Conservation (phyloP, 1,139 yeast genomes). For the Yamadazyma spencermartinsiae region DNA sequence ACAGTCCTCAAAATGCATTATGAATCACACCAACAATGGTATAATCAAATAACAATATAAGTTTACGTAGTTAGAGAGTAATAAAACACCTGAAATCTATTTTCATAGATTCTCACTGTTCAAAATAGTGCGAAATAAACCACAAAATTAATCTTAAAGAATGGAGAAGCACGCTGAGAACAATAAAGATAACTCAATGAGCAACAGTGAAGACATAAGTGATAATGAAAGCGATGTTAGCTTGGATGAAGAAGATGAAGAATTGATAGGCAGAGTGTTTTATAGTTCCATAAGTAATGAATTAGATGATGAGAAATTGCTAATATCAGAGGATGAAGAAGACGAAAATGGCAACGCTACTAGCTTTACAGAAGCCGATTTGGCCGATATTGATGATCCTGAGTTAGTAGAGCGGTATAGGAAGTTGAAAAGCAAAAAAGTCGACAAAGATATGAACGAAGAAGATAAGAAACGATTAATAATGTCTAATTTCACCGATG, state of each 20-base stretch:
- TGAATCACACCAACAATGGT: too few species aligned
- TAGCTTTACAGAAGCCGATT: slow-evolving; percentile 12
- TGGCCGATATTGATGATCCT: slow-evolving; percentile 39
- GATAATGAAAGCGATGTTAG: slow-evolving; percentile 38
- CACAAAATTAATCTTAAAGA: too few species aligned
- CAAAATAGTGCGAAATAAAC: too few species aligned
- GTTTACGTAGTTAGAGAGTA: too few species aligned
- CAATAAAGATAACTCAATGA: too few species aligned
- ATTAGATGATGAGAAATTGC: slow-evolving; percentile 13
- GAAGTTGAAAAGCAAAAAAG: slow-evolving; percentile 23
- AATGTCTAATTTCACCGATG: slow-evolving; percentile 72
- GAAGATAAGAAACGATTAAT: slow-evolving; percentile 65
- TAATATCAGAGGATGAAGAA: slow-evolving; percentile 28
- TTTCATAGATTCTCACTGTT: too few species aligned
- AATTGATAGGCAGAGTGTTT: slow-evolving; percentile 46
- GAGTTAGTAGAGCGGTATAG: slow-evolving; percentile 35
- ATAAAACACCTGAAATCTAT: too few species aligned
- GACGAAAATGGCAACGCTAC: slow-evolving; percentile 12
- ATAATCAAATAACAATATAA: too few species aligned
- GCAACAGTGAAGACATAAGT: not conserved
- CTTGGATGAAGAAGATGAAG: slow-evolving; percentile 50
- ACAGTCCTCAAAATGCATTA: too few species aligned
- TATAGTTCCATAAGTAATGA: slow-evolving; percentile 28
- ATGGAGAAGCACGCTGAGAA: too few species aligned
- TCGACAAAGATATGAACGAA: slow-evolving; percentile 28